A percentile compares a stretch with the other conserved stretches of the same genome.
phyloP scores from a whole-genome alignment of 2,329 filamentous ascomycete species.

The Sclerotinia nivalis region DNA sequence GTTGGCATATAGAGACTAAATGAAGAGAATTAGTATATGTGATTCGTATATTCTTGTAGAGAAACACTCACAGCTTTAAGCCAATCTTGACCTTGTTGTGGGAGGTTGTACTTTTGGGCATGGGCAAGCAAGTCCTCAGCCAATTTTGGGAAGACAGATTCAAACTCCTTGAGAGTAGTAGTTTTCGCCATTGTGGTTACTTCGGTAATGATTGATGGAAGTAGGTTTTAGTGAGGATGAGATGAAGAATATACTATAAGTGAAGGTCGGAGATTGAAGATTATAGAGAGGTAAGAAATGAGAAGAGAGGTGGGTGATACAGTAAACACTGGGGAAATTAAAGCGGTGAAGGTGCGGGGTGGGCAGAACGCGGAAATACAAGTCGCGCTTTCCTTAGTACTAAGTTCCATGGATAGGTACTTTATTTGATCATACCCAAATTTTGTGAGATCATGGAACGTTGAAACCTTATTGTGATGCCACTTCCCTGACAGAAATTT shows the following conservation, averaged over 20 bases:
- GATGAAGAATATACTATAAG: slow-evolving; percentile 20
- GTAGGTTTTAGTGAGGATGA: slow-evolving; percentile 7
- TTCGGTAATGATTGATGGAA: background rate
- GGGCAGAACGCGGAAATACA: slow-evolving; percentile 21
- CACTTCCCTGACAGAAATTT: background rate
- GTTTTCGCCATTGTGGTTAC: slow-evolving; percentile 60
- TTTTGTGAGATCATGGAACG: background rate
- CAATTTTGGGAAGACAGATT: slow-evolving; percentile 84
- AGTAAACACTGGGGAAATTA: background rate
- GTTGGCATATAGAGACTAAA: slow-evolving; percentile 79
- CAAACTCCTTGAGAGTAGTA: slow-evolving; percentile 81
- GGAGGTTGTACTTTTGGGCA: slow-evolving; percentile 79
- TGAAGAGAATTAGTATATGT: slow-evolving; percentile 22
- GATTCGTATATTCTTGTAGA: background rate
- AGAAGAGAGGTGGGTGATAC: background rate
- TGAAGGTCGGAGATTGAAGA: slow-evolving; percentile 6
- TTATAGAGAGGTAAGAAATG: background rate
- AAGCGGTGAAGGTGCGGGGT: slow-evolving; percentile 25
- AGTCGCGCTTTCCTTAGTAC: slow-evolving; percentile 20
- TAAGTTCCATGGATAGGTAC: too few relatives aligned
- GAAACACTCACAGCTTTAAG: slow-evolving; percentile 55
- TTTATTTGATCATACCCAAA: background rate
- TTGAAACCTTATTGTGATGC: background rate
- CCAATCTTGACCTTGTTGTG: slow-evolving; percentile 79
- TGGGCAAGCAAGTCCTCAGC: slow-evolving; percentile 78